A percentile compares a stretch with the other conserved stretches of the same genome.
These are phyloP conservation scores for Hsuehochloa calcarea DNA, from an alignment of 176 grass and related monocot species.

Conservation along the genomic window DNA sequence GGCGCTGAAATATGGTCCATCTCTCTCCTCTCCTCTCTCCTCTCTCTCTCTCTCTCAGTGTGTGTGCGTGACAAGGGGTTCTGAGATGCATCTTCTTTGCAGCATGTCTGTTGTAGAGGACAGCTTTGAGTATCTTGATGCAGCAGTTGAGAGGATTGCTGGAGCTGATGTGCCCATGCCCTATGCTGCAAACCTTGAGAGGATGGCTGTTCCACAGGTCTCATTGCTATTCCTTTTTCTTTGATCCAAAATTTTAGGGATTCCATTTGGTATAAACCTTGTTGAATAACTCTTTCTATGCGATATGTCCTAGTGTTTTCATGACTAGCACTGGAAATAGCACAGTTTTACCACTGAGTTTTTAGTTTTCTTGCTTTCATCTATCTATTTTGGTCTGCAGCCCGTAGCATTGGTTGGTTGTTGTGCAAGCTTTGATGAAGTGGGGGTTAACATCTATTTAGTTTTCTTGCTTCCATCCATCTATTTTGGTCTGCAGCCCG, in stretches of 20 bases:
- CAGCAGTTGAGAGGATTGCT: slow-evolving; percentile 87
- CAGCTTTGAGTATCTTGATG: slow-evolving; percentile 94
- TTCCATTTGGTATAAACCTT: not conserved
- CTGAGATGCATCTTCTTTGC: slow-evolving; percentile 34
- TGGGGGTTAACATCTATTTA: not conserved
- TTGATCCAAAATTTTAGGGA: slow-evolving; percentile 5
- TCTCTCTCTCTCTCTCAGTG: not conserved
- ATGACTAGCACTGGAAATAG: slow-evolving; percentile 17
- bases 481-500: too few relatives aligned
- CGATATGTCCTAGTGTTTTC: not conserved
- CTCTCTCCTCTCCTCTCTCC: not conserved
- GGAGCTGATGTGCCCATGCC: slow-evolving; percentile 96
- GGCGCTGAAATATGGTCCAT: slow-evolving; percentile 90
- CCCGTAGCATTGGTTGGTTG: not conserved
- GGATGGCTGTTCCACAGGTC: slow-evolving; percentile 56
- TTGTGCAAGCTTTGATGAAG: not conserved
- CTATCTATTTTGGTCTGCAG: not conserved
- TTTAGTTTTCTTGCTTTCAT: slow-evolving; percentile 7
- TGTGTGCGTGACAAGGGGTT: not conserved
- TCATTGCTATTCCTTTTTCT: not conserved
- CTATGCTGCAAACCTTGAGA: slow-evolving; percentile 93
- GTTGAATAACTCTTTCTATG: not conserved
- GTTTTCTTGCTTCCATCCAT: too few relatives aligned
- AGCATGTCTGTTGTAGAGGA: slow-evolving; percentile 94
- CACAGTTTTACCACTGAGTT: not conserved